Evolutionary conservation across 805 yeast genomes (phyloP).

Genomic region (Wickerhamomyces hampshirensis): DNA sequence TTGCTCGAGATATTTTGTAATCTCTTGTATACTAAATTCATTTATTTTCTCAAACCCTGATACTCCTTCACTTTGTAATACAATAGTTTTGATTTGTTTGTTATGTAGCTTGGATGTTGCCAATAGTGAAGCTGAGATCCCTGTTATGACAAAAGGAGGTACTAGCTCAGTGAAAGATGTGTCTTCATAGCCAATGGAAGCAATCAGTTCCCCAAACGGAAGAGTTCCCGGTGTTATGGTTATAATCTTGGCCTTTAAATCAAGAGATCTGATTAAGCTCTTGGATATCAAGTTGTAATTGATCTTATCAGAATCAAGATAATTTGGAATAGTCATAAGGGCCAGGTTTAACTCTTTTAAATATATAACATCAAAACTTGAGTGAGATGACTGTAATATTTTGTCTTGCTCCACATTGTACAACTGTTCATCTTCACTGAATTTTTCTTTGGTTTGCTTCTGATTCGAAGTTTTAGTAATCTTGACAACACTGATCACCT

Average conservation of each 20-base stretch:
- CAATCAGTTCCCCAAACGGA: conserved; percentile 24
- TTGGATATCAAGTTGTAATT: conserved; percentile 27
- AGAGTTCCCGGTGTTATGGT: conserved; percentile 31
- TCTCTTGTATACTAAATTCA: conserved; percentile 27
- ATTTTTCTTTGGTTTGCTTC: too few species aligned
- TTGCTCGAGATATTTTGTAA: conserved; percentile 6
- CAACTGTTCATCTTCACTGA: conserved; percentile 45
- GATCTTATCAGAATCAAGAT: conserved; percentile 29
- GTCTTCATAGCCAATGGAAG: conserved; percentile 7
- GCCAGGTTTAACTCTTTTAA: too few species aligned
- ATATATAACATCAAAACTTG: too few species aligned
- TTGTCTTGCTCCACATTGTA: conserved; percentile 27
- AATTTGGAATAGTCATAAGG: too few species aligned
- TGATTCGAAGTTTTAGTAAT: too few species aligned
- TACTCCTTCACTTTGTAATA: conserved; percentile 57
- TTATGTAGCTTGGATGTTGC: conserved; percentile 22
- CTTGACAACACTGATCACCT: neutral
- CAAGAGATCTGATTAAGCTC: conserved; percentile 18
- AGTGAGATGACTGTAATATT: too few species aligned
- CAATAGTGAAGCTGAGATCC: conserved; percentile 44
- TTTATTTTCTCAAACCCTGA: conserved; percentile 53
- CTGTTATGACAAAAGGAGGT: conserved; percentile 63
- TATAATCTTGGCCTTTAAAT: conserved; percentile 6
- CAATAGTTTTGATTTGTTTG: conserved; percentile 16
- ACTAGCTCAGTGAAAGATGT: conserved; percentile 26